These are phyloP conservation scores for Madurella fahalii DNA, from an alignment of 2,329 filamentous ascomycete genomes.

Conservation along the genomic window DNA sequence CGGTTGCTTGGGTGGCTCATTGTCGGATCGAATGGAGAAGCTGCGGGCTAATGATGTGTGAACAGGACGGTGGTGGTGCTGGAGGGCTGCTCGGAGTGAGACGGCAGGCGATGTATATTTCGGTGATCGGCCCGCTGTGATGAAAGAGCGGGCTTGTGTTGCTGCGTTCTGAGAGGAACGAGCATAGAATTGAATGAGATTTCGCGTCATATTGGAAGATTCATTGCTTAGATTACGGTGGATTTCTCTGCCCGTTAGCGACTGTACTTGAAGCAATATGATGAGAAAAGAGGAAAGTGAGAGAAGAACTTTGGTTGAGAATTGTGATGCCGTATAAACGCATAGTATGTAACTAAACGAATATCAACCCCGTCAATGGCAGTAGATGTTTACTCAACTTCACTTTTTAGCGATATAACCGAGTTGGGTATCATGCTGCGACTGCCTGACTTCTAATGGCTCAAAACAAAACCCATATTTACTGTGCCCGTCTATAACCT, in stretches of 20 bases:
- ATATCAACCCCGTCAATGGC: constrained; percentile 8
- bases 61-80: background rate
- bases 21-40: background rate
- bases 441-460: too few species aligned
- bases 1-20: background rate
- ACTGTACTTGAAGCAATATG: background rate
- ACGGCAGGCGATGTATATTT: background rate
- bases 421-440: too few species aligned
- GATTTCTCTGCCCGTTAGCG: background rate
- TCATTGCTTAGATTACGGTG: background rate
- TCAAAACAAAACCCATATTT: background rate
- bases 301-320: background rate
- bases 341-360: background rate
- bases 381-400: background rate
- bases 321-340: background rate
- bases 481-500: constrained; percentile 35
- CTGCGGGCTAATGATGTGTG: constrained; percentile 1
- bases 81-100: background rate
- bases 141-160: background rate
- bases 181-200: background rate
- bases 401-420: too few species aligned
- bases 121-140: background rate
- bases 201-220: constrained; percentile 1
- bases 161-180: background rate
- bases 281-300: background rate